Evolutionary conservation across 75 land plant genomes (phyloP), one percentile per base, ranked within the genome.

Genomic region (Azolla pinnata): DNA sequence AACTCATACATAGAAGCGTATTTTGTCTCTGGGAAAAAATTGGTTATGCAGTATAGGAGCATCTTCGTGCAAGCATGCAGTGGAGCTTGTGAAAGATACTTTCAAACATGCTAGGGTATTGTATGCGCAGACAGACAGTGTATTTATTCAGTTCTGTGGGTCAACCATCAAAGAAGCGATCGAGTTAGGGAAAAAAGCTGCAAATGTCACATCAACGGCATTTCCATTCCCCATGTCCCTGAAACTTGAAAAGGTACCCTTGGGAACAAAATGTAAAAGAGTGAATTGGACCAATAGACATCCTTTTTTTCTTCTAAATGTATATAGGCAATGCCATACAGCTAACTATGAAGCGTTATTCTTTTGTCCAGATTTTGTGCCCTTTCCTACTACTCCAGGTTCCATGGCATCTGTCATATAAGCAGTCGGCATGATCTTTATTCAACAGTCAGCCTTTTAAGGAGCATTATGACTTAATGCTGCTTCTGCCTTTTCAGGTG

Each of bases 301-400:
- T n/a, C 10, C 40, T 35, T 12, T 35, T 35, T 5, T 5, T 35
- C 10, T 5, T 35, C 40, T 35, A 35, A 35, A 35, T 35, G 40
- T 12, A 35, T 35, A 30, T n/a, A n/a, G n/a, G n/a, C n/a, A n/a
- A n/a, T n/a, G n/a, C n/a, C n/a, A n/a, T n/a, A n/a, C n/a, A n/a
- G n/a, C n/a, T n/a, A n/a, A n/a, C n/a, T n/a, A n/a, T n/a, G n/a
- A n/a, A n/a, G n/a, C n/a, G n/a, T n/a, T n/a, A n/a, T n/a, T n/a
- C n/a, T n/a, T n/a, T n/a, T n/a, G n/a, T n/a, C n/a, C 73, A 70
- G 73, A 61, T 70, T 44, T 61, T 70, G 19, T 70, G 67, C 48
- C 73, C 73, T 45, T 64, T 70, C 44, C 73, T 70, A 26, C 67
- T 70, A 8, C 73, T 70, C 21, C 73, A 70, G 73, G 73, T 56